A percentile compares a stretch with the other conserved stretches of the same genome.
Evolutionary conservation across 1,284 basidiomycete species (phyloP).

Genomic region (Gymnopus androsaceus): DNA sequence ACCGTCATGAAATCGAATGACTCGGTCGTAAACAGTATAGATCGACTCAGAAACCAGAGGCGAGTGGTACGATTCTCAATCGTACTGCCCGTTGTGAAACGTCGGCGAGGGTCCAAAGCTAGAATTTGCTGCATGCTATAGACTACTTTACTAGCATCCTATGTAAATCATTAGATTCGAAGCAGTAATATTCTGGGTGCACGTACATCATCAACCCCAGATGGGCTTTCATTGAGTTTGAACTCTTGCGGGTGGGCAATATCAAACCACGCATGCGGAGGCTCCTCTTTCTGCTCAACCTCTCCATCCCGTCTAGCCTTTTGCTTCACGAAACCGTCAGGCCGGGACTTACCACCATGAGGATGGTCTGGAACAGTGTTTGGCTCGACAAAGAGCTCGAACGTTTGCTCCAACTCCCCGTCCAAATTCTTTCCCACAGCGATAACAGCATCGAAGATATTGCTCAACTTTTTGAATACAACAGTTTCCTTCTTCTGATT

Average conservation of each 20-base stretch:
- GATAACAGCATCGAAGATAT: not conserved
- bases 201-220: not conserved
- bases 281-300: not conserved
- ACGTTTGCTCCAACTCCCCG: not conserved
- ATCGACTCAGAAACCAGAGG: conserved; percentile 13
- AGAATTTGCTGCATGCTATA: conserved; percentile 18
- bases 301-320: not conserved
- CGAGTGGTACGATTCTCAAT: conserved; percentile 15
- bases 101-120: conserved; percentile 18
- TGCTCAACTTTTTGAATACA: not conserved
- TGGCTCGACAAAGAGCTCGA: not conserved
- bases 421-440: not conserved
- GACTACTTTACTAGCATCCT: conserved; percentile 17
- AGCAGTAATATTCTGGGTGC: not conserved
- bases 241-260: too few species aligned
- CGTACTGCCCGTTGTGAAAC: conserved; percentile 17
- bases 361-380: not conserved
- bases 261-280: too few species aligned
- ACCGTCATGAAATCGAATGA: not conserved
- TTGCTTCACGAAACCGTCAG: not conserved
- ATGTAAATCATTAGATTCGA: not conserved
- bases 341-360: not conserved
- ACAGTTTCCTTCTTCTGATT: not conserved
- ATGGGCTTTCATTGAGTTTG: too few species aligned
- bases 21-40: not conserved